Conservation (phyloP, 768 basidiomycete genomes). For the Boletus rubropictus region DNA sequence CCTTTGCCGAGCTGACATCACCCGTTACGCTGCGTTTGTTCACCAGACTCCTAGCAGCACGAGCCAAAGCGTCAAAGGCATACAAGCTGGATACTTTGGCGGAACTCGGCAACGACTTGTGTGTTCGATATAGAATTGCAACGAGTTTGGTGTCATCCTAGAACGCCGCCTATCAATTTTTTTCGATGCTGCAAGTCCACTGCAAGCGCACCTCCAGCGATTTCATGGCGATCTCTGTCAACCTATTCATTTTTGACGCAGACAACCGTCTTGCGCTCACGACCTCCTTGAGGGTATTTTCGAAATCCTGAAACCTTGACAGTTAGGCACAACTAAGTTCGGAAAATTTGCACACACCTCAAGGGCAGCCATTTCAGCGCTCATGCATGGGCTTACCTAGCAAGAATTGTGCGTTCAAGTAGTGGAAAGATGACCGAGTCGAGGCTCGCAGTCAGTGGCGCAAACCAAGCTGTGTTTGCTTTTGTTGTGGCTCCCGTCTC, state of each 20-base stretch:
- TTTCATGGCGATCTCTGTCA: slow-evolving; percentile 74
- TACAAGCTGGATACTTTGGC: slow-evolving; percentile 87
- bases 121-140: slow-evolving; percentile 81
- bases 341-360: slow-evolving; percentile 35
- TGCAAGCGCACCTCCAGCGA: slow-evolving; percentile 60
- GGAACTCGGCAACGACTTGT: slow-evolving; percentile 64
- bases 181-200: not conserved
- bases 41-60: slow-evolving; percentile 67
- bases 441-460: slow-evolving; percentile 10
- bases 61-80: slow-evolving; percentile 86
- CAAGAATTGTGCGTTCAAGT: slow-evolving; percentile 5
- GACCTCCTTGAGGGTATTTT: slow-evolving; percentile 72
- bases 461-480: slow-evolving; percentile 33
- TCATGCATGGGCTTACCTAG: slow-evolving; percentile 19
- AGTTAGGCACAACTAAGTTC: slow-evolving; percentile 2
- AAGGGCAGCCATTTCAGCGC: slow-evolving; percentile 35
- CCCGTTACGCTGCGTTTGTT: slow-evolving; percentile 59
- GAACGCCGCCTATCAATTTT: not conserved
- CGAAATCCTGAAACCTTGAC: slow-evolving; percentile 58
- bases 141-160: slow-evolving; percentile 86
- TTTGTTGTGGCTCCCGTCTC: slow-evolving; percentile 28
- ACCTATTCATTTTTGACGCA: slow-evolving; percentile 71
- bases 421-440: slow-evolving; percentile 12
- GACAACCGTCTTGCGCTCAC: slow-evolving; percentile 81
- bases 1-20: slow-evolving; percentile 50